Conservation (phyloP, 2,329 filamentous ascomycete genomes). For the Fusarium albosuccineum region DNA sequence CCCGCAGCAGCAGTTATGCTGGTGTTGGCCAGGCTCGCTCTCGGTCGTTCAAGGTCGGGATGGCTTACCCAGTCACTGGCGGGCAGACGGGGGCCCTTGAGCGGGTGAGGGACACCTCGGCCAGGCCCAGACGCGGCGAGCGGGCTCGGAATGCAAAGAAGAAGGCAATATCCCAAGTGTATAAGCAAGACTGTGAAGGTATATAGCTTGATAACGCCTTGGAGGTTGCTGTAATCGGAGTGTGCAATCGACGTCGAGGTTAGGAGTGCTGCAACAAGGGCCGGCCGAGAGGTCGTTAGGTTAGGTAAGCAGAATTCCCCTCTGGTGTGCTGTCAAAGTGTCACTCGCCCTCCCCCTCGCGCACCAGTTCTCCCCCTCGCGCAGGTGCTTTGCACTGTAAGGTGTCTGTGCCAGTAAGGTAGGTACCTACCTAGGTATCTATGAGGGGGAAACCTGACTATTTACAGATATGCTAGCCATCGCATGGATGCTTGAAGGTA, state of each 20-base stretch:
- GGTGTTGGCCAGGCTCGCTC: slow-evolving; percentile 32
- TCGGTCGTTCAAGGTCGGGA: slow-evolving; percentile 32
- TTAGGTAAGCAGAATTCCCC: slow-evolving; percentile 25
- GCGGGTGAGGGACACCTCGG: slow-evolving; percentile 34
- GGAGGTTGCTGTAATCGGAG: slow-evolving; percentile 21
- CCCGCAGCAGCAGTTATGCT: slow-evolving; percentile 24
- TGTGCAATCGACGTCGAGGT: slow-evolving; percentile 30
- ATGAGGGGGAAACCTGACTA: no score
- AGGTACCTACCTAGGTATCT: no score
- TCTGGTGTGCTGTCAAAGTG: slow-evolving; percentile 13
- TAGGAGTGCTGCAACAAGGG: slow-evolving; percentile 45
- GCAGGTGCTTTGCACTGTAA: background rate
- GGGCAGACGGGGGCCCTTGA: slow-evolving; percentile 37
- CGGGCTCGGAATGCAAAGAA: slow-evolving; percentile 18
- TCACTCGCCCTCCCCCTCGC: slow-evolving; percentile 9
- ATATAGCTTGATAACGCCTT: slow-evolving; percentile 23
- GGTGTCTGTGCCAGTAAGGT: no score
- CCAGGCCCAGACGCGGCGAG: slow-evolving; percentile 13
- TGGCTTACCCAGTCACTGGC: slow-evolving; percentile 46
- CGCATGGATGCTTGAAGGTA: no score
- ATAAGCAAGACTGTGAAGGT: slow-evolving; percentile 16
- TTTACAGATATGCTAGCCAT: no score
- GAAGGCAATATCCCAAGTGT: slow-evolving; percentile 5
- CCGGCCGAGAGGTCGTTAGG: slow-evolving; percentile 24
- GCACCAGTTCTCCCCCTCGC: background rate